Evolutionary conservation across 768 basidiomycete species (phyloP).

Genomic region (Podaxis sp.): DNA sequence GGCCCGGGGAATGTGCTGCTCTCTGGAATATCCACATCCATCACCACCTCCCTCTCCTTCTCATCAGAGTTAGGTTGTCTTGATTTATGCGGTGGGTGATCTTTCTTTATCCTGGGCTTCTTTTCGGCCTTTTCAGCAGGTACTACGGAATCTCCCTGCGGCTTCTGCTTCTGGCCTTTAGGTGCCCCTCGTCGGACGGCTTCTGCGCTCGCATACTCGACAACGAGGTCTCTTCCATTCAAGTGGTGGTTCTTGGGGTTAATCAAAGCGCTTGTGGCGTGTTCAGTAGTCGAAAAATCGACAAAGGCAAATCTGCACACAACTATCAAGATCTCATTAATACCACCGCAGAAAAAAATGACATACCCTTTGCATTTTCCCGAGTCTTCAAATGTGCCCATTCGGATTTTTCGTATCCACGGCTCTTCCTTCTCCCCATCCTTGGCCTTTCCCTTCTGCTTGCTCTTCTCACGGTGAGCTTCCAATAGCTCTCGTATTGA

Average conservation of each 20-base stretch:
- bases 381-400: conserved; percentile 96
- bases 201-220: conserved; percentile 88
- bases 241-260: conserved; percentile 84
- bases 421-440: conserved; percentile 26
- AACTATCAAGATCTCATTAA: not conserved
- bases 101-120: not conserved
- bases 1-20: not conserved
- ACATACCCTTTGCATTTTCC: conserved; percentile 93
- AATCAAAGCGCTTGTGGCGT: conserved; percentile 79
- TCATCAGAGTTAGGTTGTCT: conserved; percentile 1
- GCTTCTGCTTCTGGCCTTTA: conserved; percentile 23
- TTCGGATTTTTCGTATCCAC: conserved; percentile 45
- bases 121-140: conserved; percentile 11
- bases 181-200: conserved; percentile 83
- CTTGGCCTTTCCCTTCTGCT: conserved; percentile 31
- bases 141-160: conserved; percentile 17
- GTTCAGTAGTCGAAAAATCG: conserved; percentile 78
- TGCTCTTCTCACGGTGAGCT: conserved; percentile 46
- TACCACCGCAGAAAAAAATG: not conserved
- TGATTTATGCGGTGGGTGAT: not conserved
- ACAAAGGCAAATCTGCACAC: conserved; percentile 83
- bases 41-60: conserved; percentile 12
- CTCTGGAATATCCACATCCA: conserved; percentile 5
- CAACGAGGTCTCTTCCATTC: conserved; percentile 79
- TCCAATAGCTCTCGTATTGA: conserved; percentile 74